Evolutionary conservation across 306 rosid genomes (phyloP).

Genomic region (apple (Malus domestica)): DNA sequence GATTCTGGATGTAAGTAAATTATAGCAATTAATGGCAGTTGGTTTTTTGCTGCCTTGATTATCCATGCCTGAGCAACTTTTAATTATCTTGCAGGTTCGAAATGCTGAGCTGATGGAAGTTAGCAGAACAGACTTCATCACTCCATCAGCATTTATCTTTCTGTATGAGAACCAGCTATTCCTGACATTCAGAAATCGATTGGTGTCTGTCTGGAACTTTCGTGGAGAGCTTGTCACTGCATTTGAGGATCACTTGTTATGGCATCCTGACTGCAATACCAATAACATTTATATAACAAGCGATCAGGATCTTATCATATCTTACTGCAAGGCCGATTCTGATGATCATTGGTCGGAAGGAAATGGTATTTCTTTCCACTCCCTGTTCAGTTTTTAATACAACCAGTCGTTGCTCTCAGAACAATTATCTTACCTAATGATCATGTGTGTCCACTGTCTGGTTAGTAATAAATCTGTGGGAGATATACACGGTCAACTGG

Average conservation of each 20-base stretch:
- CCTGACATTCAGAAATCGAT: slow-evolving; percentile 70
- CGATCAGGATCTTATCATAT: slow-evolving; percentile 81
- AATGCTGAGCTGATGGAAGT: slow-evolving; percentile 63
- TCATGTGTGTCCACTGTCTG: background rate
- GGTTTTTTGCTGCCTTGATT: background rate
- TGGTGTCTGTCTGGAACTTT: slow-evolving; percentile 80
- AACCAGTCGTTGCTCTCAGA: background rate
- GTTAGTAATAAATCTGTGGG: background rate
- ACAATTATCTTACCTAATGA: background rate
- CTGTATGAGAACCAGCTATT: slow-evolving; percentile 77
- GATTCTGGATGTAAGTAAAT: slow-evolving; percentile 67
- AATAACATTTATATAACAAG: slow-evolving; percentile 77
- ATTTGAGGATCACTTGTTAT: slow-evolving; percentile 73
- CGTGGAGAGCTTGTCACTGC: slow-evolving; percentile 84
- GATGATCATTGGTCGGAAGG: slow-evolving; percentile 65
- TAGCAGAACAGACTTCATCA: slow-evolving; percentile 64
- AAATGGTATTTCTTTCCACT: slow-evolving; percentile 41
- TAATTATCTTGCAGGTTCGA: slow-evolving; percentile 44
- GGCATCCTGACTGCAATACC: slow-evolving; percentile 91
- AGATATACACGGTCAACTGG: background rate
- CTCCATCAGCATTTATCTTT: slow-evolving; percentile 84
- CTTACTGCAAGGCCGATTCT: slow-evolving; percentile 79
- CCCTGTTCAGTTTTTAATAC: background rate
- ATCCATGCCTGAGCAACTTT: background rate
- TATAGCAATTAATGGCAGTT: background rate